These are phyloP conservation scores for Anthracocystis setariae DNA, from an alignment of 1,284 basidiomycete species.

Conservation along the genomic window DNA sequence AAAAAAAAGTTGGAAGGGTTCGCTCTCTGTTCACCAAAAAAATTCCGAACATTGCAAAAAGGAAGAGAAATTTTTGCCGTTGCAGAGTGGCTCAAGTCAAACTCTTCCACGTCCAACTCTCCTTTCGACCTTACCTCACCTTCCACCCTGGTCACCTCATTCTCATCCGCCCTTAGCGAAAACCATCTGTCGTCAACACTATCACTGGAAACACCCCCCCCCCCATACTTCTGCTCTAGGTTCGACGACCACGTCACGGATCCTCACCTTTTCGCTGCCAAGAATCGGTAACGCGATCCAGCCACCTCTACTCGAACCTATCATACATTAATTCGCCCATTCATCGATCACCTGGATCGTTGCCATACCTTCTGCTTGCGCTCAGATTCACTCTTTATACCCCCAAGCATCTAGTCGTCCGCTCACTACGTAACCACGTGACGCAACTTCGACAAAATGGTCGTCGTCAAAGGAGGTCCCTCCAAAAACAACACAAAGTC, in stretches of 20 bases:
- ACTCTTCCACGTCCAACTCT: not conserved
- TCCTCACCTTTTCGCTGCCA: not conserved
- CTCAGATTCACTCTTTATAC: slow-evolving; percentile 11
- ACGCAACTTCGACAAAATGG: slow-evolving; percentile 38
- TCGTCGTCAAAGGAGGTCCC: slow-evolving; percentile 52
- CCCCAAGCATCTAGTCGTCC: slow-evolving; percentile 11
- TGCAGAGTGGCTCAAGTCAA: slow-evolving; percentile 5
- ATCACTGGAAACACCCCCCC: not conserved
- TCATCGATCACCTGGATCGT: slow-evolving; percentile 8
- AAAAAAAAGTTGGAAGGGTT: slow-evolving; percentile 15
- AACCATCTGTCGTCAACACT: not conserved
- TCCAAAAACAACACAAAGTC: slow-evolving; percentile 52
- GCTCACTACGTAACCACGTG: not conserved
- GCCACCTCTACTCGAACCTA: not conserved
- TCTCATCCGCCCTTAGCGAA: not conserved
- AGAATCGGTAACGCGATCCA: not conserved
- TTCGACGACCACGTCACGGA: not conserved
- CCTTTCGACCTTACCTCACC: slow-evolving; percentile 18
- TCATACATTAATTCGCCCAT: not conserved
- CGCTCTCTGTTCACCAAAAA: slow-evolving; percentile 11
- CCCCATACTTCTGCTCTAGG: slow-evolving; percentile 3
- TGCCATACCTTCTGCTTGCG: not conserved
- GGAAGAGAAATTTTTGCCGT: slow-evolving; percentile 29
- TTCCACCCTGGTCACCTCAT: slow-evolving; percentile 34
- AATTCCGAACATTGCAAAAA: slow-evolving; percentile 3